phyloP scores from a whole-genome alignment of 805 yeast species.

The Blastobotrys terrestris region DNA sequence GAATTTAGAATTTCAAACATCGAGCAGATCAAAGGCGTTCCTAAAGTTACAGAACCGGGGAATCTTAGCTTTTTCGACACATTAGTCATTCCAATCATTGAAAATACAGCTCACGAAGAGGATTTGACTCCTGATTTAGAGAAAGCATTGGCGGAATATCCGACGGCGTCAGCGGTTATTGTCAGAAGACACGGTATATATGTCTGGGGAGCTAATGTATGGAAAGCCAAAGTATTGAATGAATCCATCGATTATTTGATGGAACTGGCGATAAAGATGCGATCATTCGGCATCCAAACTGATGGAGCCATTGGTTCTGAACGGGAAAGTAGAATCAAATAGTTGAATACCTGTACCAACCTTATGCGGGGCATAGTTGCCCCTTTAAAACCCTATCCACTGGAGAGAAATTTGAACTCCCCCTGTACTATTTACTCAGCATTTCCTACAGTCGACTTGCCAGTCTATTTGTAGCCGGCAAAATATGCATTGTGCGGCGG shows the following conservation, averaged over 20 bases:
- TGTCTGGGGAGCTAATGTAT: constrained; percentile 91
- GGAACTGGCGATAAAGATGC: constrained; percentile 81
- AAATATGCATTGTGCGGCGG: background rate
- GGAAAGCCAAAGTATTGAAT: constrained; percentile 89
- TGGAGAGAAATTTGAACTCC: too few species aligned
- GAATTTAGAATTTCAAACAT: constrained; percentile 73
- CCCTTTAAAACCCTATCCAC: too few species aligned
- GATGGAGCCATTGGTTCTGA: constrained; percentile 26
- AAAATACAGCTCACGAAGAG: constrained; percentile 84
- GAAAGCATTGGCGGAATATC: constrained; percentile 60
- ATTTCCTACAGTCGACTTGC: too few species aligned
- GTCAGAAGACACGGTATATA: constrained; percentile 92
- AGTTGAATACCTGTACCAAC: too few species aligned
- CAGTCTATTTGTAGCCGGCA: too few species aligned
- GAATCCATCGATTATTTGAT: constrained; percentile 89
- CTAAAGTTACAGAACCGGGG: constrained; percentile 60
- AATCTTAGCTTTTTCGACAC: constrained; percentile 67
- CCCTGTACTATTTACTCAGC: too few species aligned
- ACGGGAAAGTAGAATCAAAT: constrained; percentile 1
- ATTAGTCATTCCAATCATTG: constrained; percentile 81
- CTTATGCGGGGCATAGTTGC: too few species aligned
- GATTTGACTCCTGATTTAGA: constrained; percentile 60
- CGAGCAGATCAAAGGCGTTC: constrained; percentile 91
- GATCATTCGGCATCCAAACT: constrained; percentile 50
- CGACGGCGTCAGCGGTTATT: constrained; percentile 75